Percentiles rank a stretch among this genome's conserved stretches.
phyloP scores from a whole-genome alignment of 352 stramenopile species.

The Phytophthora sp. region DNA sequence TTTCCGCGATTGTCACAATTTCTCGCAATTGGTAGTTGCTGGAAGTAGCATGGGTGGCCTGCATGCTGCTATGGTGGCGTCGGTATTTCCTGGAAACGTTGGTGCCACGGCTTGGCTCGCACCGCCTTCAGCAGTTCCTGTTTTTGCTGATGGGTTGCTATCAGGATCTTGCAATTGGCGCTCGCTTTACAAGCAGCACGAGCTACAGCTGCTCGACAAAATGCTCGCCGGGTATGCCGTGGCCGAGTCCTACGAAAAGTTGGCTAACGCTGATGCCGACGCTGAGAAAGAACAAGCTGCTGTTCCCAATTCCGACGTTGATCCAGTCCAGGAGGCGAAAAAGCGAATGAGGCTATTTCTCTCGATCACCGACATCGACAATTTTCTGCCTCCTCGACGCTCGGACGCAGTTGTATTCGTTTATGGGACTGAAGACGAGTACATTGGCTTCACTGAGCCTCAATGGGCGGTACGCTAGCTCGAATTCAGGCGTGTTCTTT shows the following conservation, averaged over 20 bases:
- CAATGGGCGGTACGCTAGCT: slow-evolving; percentile 56
- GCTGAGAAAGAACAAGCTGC: not conserved
- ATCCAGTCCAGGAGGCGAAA: slow-evolving; percentile 73
- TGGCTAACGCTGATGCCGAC: not conserved
- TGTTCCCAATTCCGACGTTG: slow-evolving; percentile 15
- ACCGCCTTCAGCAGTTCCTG: slow-evolving; percentile 67
- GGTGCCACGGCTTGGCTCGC: slow-evolving; percentile 74
- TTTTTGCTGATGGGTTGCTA: slow-evolving; percentile 79
- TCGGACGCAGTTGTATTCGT: slow-evolving; percentile 80
- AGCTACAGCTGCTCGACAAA: slow-evolving; percentile 71
- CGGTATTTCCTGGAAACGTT: slow-evolving; percentile 70
- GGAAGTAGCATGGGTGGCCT: slow-evolving; percentile 81
- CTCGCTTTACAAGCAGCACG: slow-evolving; percentile 72
- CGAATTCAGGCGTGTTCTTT: not conserved
- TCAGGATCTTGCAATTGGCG: slow-evolving; percentile 81
- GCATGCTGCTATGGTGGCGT: slow-evolving; percentile 79
- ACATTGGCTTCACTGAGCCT: slow-evolving; percentile 64
- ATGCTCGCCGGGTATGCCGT: slow-evolving; percentile 56
- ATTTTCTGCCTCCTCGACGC: slow-evolving; percentile 68
- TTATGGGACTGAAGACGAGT: slow-evolving; percentile 79
- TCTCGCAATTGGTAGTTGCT: slow-evolving; percentile 69
- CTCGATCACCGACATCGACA: slow-evolving; percentile 85
- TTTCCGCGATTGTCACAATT: slow-evolving; percentile 56
- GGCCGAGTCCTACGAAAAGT: slow-evolving; percentile 30
- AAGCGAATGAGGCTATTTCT: slow-evolving; percentile 80